A percentile compares a stretch with the other conserved stretches of the same genome.
Evolutionary conservation across 163 green algal species (phyloP).

Genomic region (Prototheca cutis): DNA sequence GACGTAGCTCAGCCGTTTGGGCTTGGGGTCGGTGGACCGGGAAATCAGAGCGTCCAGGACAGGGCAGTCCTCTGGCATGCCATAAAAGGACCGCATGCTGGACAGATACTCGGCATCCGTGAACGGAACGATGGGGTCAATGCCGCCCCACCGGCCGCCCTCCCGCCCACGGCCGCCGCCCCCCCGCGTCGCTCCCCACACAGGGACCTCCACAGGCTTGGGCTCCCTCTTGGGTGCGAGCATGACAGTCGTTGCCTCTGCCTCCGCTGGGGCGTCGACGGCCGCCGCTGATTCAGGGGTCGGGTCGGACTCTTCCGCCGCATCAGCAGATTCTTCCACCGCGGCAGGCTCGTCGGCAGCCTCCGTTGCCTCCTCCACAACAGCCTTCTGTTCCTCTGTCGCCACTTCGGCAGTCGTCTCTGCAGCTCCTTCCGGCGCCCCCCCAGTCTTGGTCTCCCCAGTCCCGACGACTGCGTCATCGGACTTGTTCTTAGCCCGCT

Average conservation of each 20-base stretch:
- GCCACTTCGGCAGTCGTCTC: neutral
- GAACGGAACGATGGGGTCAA: constrained; percentile 69
- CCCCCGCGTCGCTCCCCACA: constrained; percentile 6
- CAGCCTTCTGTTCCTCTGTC: neutral
- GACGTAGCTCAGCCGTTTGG: constrained; percentile 71
- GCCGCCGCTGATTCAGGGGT: neutral
- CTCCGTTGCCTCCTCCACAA: neutral
- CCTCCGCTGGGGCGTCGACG: neutral
- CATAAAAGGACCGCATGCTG: constrained; percentile 60
- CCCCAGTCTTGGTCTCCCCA: constrained; percentile 1
- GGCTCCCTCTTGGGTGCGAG: neutral
- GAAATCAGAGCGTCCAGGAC: constrained; percentile 23
- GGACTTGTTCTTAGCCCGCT: constrained; percentile 6
- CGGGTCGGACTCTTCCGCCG: neutral
- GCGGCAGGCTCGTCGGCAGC: constrained; percentile 2
- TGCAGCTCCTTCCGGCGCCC: neutral
- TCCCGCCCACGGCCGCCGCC: constrained; percentile 8
- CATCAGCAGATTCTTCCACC: neutral
- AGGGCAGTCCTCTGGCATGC: constrained; percentile 40
- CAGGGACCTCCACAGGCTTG: neutral
- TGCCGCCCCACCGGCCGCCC: constrained; percentile 24
- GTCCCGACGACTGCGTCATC: neutral
- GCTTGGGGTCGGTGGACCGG: constrained; percentile 40
- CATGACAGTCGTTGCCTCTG: neutral
- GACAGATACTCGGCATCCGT: constrained; percentile 40